Base-by-base conservation (phyloP, 768 basidiomycete species). In the Chalciporus sphaerocephalus region DNA sequence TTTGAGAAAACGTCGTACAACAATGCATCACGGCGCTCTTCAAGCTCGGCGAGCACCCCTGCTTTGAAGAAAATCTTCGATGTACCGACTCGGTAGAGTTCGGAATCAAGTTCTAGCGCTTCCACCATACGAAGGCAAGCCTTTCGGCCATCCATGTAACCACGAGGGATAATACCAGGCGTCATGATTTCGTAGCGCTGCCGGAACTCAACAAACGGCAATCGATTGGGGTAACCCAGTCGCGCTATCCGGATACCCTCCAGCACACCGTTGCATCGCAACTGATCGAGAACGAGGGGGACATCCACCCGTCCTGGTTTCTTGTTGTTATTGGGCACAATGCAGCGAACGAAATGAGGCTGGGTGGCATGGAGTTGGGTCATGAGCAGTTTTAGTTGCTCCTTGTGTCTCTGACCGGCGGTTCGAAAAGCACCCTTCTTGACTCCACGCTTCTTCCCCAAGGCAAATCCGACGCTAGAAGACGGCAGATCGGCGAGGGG, bases 21-120 rank as follows among this genome's bases (percentile, higher is more conserved):
- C n/a, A 92, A 69, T 11, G 80, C 74, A 64, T 99, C 95, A 13
- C 95, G 73, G 11, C 91, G 77, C 55, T 97, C 96, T 64, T 98
- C 96, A 8, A 98, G 76, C 56, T 95, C 95, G 24, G 96, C 96
- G 13, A 99, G 76, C 4, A 96, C 92, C 4, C 95, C 94, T 2
- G 96, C 94, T 62, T 98, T 98, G 81, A 99, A 98, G 74, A 98
- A 99, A 49, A 97, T 89, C 69, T 99, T 99, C 28, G 92, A 95
- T 0, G 90, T 92, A 6, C 96, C 96, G 43, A 98, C 88, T 58
- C 85, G 88, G 76, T 83, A 96, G 16, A 83, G 75, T 3, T 79
- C 72, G 38, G 86, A 82, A 61, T 96, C 93, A 27, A 99, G 79
- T 38, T 94, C 89, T 34, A 98, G 73, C 5, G 88, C 81, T 46